phyloP scores from a whole-genome alignment of 2,329 filamentous ascomycete species.

The Colletotrichum navitas region DNA sequence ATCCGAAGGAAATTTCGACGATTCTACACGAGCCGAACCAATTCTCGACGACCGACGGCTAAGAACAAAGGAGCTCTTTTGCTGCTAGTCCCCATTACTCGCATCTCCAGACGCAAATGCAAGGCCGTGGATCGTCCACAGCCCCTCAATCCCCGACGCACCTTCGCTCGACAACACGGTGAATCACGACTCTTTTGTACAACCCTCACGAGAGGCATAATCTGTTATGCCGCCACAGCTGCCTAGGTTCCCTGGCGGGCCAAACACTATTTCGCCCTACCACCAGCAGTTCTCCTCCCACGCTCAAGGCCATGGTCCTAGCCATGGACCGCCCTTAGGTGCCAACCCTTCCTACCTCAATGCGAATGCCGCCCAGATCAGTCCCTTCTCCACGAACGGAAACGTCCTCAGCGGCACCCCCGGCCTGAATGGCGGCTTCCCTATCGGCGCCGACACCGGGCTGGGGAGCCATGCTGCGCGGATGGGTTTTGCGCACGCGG shows the following conservation, averaged over 20 bases:
- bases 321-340: slow-evolving; percentile 66
- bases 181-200: slow-evolving; percentile 13
- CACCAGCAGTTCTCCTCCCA: slow-evolving; percentile 66
- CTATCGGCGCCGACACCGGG: slow-evolving; percentile 74
- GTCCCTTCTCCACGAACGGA: slow-evolving; percentile 73
- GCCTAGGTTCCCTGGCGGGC: slow-evolving; percentile 61
- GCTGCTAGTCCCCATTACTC: slow-evolving; percentile 27
- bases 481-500: slow-evolving; percentile 85
- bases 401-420: slow-evolving; percentile 70
- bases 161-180: slow-evolving; percentile 19
- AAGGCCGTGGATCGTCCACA: slow-evolving; percentile 39
- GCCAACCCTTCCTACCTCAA: slow-evolving; percentile 79
- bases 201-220: slow-evolving; percentile 28
- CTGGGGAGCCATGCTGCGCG: slow-evolving; percentile 89
- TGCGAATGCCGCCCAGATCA: slow-evolving; percentile 75
- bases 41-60: slow-evolving; percentile 31
- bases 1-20: neutral
- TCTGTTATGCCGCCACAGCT: slow-evolving; percentile 58
- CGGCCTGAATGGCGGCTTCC: slow-evolving; percentile 67
- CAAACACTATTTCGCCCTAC: slow-evolving; percentile 57
- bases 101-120: slow-evolving; percentile 38
- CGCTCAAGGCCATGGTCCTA: slow-evolving; percentile 61
- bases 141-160: slow-evolving; percentile 23
- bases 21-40: neutral
- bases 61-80: slow-evolving; percentile 36